phyloP scores from a whole-genome alignment of 179 eudicot species.

The Pouteria campechiana region DNA sequence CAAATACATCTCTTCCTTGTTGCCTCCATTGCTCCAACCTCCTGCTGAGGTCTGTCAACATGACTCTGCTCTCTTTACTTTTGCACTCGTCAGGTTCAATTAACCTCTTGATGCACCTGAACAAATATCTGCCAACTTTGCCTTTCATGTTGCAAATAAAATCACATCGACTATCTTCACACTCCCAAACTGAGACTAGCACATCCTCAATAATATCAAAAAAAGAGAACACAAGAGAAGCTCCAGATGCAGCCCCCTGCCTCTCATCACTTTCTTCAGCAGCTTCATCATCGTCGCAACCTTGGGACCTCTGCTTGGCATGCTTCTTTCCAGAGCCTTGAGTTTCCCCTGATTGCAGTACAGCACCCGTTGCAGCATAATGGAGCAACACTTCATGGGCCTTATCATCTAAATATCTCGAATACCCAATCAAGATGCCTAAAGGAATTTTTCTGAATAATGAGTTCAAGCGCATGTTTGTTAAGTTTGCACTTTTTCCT shows the following conservation, averaged over 20 bases:
- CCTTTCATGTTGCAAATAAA: slow-evolving; percentile 26
- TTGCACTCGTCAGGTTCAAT: slow-evolving; percentile 4
- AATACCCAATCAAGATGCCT: slow-evolving; percentile 29
- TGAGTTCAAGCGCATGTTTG: slow-evolving; percentile 6
- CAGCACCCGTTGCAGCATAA: slow-evolving; percentile 36
- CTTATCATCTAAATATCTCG: slow-evolving; percentile 15
- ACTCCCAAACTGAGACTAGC: slow-evolving; percentile 24
- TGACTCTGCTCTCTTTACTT: neutral
- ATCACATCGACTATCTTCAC: slow-evolving; percentile 22
- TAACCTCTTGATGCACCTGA: slow-evolving; percentile 29
- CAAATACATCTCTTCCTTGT: slow-evolving; percentile 15
- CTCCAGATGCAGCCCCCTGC: slow-evolving; percentile 33
- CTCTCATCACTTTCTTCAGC: slow-evolving; percentile 4
- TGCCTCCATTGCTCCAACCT: slow-evolving; percentile 23
- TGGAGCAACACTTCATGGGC: slow-evolving; percentile 33
- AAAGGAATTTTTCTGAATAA: slow-evolving; percentile 29
- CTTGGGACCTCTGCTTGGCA: slow-evolving; percentile 4
- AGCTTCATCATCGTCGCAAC: neutral
- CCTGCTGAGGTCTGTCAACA: slow-evolving; percentile 17
- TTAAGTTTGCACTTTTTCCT: neutral
- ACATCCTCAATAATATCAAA: slow-evolving; percentile 30
- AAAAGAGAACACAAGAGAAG: slow-evolving; percentile 24
- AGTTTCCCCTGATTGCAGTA: slow-evolving; percentile 2
- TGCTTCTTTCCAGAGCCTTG: slow-evolving; percentile 8
- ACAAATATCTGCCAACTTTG: slow-evolving; percentile 22